Percentiles rank a stretch among this genome's conserved stretches.
These are phyloP conservation scores for Lichina pygmaea DNA, from an alignment of 495 filamentous ascomycete species.

Conservation along the genomic window DNA sequence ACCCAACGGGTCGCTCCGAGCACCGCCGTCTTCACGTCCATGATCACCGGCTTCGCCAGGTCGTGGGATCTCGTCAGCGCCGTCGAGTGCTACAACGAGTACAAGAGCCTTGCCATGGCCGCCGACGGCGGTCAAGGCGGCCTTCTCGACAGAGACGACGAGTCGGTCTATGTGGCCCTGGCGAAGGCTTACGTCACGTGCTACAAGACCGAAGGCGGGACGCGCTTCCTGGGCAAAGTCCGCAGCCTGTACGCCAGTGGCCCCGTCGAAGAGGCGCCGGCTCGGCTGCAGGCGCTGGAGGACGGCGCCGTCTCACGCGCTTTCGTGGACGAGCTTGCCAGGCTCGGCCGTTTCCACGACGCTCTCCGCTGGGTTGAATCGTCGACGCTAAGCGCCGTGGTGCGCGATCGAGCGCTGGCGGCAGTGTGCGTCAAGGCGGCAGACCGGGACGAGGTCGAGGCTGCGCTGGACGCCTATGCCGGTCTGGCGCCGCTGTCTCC, in stretches of 20 bases:
- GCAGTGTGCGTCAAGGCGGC: conserved; percentile 42
- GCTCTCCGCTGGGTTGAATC: conserved; percentile 38
- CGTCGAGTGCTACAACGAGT: conserved; percentile 89
- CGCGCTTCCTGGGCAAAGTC: conserved; percentile 62
- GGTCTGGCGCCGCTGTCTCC: conserved; percentile 11
- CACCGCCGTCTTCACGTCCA: conserved; percentile 58
- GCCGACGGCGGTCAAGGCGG: conserved; percentile 48
- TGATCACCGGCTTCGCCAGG: conserved; percentile 77
- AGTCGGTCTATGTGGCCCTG: conserved; percentile 63
- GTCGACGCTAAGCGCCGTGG: conserved; percentile 17
- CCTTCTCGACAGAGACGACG: conserved; percentile 49
- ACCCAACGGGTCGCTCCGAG: conserved; percentile 37
- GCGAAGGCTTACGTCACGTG: conserved; percentile 65
- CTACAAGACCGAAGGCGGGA: conserved; percentile 47
- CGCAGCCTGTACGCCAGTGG: conserved; percentile 21
- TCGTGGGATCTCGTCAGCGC: conserved; percentile 59
- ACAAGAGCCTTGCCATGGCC: conserved; percentile 56
- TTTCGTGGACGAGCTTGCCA: conserved; percentile 43
- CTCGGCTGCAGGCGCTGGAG: neutral
- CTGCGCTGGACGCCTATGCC: conserved; percentile 41
- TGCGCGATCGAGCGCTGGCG: conserved; percentile 25
- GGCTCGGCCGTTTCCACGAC: conserved; percentile 31
- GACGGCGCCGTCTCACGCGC: conserved; percentile 43
- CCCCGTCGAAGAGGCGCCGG: neutral
- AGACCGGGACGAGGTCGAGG: conserved; percentile 43